Evolutionary conservation across 208 protist genomes (phyloP).

Genomic region (Acanthamoeba quina): DNA sequence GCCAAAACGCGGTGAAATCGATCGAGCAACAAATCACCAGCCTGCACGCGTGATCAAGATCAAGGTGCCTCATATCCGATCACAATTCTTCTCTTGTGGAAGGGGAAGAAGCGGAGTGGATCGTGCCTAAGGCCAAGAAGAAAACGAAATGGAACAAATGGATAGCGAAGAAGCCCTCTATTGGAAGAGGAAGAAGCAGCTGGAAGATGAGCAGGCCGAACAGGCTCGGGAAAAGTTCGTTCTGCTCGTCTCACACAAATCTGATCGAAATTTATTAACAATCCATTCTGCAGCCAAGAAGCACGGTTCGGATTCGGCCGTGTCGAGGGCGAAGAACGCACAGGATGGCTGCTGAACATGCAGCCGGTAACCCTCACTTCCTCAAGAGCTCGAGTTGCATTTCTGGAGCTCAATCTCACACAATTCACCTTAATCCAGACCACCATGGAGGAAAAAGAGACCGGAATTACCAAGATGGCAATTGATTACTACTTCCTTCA

Average conservation of each 20-base stretch:
- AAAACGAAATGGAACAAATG: background rate
- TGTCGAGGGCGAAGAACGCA: slow-evolving; percentile 47
- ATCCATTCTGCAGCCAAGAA: slow-evolving; percentile 20
- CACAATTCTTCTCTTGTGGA: slow-evolving; percentile 29
- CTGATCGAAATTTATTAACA: background rate
- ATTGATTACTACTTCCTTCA: slow-evolving; percentile 92
- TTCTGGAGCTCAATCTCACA: background rate
- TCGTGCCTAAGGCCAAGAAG: background rate
- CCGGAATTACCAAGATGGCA: slow-evolving; percentile 67
- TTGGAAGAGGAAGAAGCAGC: slow-evolving; percentile 60
- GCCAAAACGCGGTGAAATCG: background rate
- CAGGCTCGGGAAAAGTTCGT: slow-evolving; percentile 21
- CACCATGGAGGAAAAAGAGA: slow-evolving; percentile 85
- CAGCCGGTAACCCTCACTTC: slow-evolving; percentile 77
- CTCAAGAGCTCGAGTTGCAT: background rate
- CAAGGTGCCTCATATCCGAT: background rate
- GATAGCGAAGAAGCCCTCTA: slow-evolving; percentile 62
- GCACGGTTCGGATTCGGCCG: slow-evolving; percentile 67
- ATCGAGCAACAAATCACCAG: too few relatives aligned
- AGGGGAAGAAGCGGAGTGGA: slow-evolving; percentile 5
- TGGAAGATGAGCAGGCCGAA: slow-evolving; percentile 31
- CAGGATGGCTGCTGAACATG: slow-evolving; percentile 89
- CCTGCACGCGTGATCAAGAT: too few relatives aligned
- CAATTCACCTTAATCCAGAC: slow-evolving; percentile 76
- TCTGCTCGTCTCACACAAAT: background rate